phyloP scores from a whole-genome alignment of 1,284 basidiomycete genomes.

The Ceratobasidium papillatum region DNA sequence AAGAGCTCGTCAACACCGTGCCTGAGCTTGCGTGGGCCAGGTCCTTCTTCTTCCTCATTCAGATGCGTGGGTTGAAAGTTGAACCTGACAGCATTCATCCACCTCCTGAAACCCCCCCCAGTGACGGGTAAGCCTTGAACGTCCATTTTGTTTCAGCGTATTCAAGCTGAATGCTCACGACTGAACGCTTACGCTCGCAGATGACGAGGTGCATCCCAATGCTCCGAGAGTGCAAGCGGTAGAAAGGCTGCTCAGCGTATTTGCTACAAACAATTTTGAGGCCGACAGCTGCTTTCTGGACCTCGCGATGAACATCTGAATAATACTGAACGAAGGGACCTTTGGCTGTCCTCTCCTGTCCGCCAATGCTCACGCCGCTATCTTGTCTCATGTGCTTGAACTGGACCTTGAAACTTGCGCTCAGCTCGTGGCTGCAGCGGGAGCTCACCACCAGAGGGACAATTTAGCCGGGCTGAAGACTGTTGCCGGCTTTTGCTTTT shows the following conservation, averaged over 20 bases:
- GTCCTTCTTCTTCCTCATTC: conserved; percentile 9
- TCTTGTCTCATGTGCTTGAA: not conserved
- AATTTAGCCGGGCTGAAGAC: conserved; percentile 19
- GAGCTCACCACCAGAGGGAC: conserved; percentile 18
- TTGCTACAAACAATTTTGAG: not conserved
- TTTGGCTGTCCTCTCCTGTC: not conserved
- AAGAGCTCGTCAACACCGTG: not conserved
- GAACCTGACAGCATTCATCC: conserved; percentile 4
- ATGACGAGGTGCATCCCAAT: not conserved
- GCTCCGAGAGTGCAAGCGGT: conserved; percentile 1
- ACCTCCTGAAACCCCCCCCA: not conserved
- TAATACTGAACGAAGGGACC: not conserved
- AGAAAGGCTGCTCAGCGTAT: not conserved
- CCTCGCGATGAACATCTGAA: not conserved
- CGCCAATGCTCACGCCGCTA: not conserved
- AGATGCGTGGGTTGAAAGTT: conserved; percentile 29
- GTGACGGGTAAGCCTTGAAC: not conserved
- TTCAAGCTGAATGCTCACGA: not conserved
- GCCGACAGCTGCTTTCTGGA: conserved; percentile 6
- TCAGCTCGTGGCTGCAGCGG: not conserved
- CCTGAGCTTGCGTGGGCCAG: conserved; percentile 17
- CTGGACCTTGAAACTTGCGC: not conserved
- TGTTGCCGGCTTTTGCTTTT: conserved; percentile 15
- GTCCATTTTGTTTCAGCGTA: not conserved
- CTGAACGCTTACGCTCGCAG: not conserved